Percentiles rank a stretch among this genome's conserved stretches.
Evolutionary conservation across 2,329 filamentous ascomycete genomes (phyloP).

Genomic region (Neoascochyta sp.): DNA sequence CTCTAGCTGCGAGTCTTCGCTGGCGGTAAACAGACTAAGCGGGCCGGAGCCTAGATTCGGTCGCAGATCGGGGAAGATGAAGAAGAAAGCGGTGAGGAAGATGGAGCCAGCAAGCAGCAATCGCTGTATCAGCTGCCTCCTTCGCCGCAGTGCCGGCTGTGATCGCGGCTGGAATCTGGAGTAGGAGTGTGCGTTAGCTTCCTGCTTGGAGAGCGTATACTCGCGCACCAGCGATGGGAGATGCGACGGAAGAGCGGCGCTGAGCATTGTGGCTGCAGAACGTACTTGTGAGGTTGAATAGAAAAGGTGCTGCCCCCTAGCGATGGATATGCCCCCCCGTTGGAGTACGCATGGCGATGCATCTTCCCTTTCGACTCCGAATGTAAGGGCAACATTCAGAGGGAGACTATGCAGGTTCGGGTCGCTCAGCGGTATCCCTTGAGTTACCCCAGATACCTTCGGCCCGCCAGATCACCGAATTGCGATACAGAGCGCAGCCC

Average conservation of each 20-base stretch:
- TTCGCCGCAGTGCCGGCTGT: slow-evolving; percentile 67
- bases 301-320: slow-evolving; percentile 71
- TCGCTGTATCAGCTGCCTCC: slow-evolving; percentile 69
- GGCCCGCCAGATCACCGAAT: slow-evolving; percentile 31
- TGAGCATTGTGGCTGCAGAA: slow-evolving; percentile 25
- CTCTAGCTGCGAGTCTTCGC: slow-evolving; percentile 75
- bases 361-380: slow-evolving; percentile 62
- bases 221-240: slow-evolving; percentile 18
- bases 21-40: slow-evolving; percentile 65
- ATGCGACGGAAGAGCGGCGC: slow-evolving; percentile 14
- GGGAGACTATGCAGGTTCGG: slow-evolving; percentile 19
- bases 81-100: slow-evolving; percentile 60
- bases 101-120: slow-evolving; percentile 56
- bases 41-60: slow-evolving; percentile 59
- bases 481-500: slow-evolving; percentile 14
- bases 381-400: slow-evolving; percentile 60
- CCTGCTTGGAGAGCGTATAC: slow-evolving; percentile 15
- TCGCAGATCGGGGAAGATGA: slow-evolving; percentile 72
- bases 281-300: slow-evolving; percentile 84
- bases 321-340: slow-evolving; percentile 70
- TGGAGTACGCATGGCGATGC: slow-evolving; percentile 83
- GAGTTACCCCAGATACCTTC: slow-evolving; percentile 33
- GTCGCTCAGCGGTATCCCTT: slow-evolving; percentile 34
- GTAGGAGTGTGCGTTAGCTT: slow-evolving; percentile 31
- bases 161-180: slow-evolving; percentile 80